A percentile compares a stretch with the other conserved stretches of the same genome.
Conservation (phyloP, 202 grass and related monocot species). For the Alloteropsis angusta region DNA sequence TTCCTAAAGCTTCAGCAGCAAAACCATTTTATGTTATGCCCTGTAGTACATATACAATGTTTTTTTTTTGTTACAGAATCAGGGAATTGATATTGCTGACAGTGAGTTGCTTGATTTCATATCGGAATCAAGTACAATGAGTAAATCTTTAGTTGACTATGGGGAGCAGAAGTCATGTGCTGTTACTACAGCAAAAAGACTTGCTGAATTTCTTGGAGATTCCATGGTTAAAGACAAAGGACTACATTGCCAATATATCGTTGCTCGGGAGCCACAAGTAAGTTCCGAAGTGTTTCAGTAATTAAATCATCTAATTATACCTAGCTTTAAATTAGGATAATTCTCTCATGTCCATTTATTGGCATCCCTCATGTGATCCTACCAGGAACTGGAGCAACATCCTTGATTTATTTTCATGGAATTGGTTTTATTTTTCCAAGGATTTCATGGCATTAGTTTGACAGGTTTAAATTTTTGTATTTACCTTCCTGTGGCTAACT, state of each 20-base stretch:
- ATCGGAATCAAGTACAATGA: constrained; percentile 98
- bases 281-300: constrained; percentile 21
- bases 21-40: constrained; percentile 7
- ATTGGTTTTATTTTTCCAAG: not conserved
- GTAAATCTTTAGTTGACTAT: constrained; percentile 91
- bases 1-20: not conserved
- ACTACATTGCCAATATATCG: constrained; percentile 84
- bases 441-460: constrained; percentile 8
- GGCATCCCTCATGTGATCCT: not conserved
- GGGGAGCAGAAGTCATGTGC: constrained; percentile 93
- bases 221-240: constrained; percentile 98
- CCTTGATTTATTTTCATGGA: constrained; percentile 19
- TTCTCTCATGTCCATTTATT: not conserved
- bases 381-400: constrained; percentile 9
- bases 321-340: not conserved
- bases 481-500: constrained; percentile 3
- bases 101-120: constrained; percentile 94
- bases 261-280: constrained; percentile 88
- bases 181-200: constrained; percentile 86
- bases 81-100: constrained; percentile 92
- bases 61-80: constrained; percentile 61
- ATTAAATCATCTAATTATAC: not conserved
- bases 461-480: constrained; percentile 5
- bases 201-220: constrained; percentile 88
- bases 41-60: constrained; percentile 13